These are phyloP conservation scores for Mycena belliarum DNA, from an alignment of 768 basidiomycete genomes.

Conservation along the genomic window DNA sequence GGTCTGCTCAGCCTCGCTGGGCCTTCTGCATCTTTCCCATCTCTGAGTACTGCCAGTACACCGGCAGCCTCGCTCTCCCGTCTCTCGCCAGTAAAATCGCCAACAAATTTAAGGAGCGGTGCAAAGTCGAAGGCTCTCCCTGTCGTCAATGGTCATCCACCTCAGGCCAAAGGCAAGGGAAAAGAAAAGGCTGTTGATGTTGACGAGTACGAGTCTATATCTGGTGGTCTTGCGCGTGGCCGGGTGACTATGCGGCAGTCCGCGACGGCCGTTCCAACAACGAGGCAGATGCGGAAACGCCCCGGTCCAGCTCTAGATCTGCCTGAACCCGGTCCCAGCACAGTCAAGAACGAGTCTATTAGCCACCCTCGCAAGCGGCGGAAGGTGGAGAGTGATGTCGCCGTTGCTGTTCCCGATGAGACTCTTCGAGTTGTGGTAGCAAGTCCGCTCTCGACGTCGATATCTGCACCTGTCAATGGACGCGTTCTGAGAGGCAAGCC, in stretches of 20 bases:
- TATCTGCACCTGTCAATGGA: conserved; percentile 16
- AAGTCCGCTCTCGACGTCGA: background rate
- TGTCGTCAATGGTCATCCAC: conserved; percentile 20
- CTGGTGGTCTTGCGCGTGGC: background rate
- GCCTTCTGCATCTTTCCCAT: background rate
- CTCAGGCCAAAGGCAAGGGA: conserved; percentile 32
- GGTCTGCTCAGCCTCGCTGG: conserved; percentile 11
- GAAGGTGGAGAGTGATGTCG: conserved; percentile 15
- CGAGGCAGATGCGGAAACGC: conserved; percentile 5
- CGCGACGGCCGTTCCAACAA: background rate
- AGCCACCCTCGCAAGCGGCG: conserved; percentile 28
- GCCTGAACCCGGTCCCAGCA: conserved; percentile 3
- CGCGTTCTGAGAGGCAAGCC: conserved; percentile 2
- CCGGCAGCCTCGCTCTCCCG: background rate
- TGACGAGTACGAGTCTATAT: conserved; percentile 7
- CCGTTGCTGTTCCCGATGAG: background rate
- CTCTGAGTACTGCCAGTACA: background rate
- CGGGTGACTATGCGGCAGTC: background rate
- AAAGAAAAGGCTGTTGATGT: conserved; percentile 13
- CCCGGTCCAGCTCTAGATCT: background rate
- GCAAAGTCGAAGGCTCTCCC: conserved; percentile 31
- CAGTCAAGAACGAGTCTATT: background rate
- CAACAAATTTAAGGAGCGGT: background rate
- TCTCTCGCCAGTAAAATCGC: conserved; percentile 2
- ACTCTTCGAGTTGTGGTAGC: no score